Conservation (phyloP, 1,139 yeast species). For the Yamadazyma dendronema region DNA sequence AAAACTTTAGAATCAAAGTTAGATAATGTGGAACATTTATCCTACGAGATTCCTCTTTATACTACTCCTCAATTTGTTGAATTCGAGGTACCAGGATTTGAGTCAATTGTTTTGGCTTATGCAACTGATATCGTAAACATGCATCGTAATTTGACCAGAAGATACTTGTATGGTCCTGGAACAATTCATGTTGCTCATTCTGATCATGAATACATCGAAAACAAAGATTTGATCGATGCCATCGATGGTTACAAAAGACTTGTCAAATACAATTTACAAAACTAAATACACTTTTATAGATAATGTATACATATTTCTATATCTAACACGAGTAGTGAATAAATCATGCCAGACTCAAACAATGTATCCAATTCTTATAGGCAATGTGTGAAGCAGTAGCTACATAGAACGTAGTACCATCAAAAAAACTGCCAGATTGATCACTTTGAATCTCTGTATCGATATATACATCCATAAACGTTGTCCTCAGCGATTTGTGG, state of each 20-base stretch:
- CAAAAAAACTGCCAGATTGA: no score
- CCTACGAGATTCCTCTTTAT: slow-evolving; percentile 18
- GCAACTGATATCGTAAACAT: slow-evolving; percentile 66
- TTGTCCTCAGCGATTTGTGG: no score
- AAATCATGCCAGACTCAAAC: slow-evolving; percentile 53
- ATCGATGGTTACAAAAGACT: slow-evolving; percentile 57
- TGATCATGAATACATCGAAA: slow-evolving; percentile 55
- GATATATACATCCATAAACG: neutral
- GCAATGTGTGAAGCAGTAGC: slow-evolving; percentile 19
- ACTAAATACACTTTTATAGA: neutral
- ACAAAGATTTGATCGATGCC: slow-evolving; percentile 49
- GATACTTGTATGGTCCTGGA: slow-evolving; percentile 71
- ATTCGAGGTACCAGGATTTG: slow-evolving; percentile 63
- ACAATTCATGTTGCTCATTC: slow-evolving; percentile 65
- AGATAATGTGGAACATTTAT: slow-evolving; percentile 25
- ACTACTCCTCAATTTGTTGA: slow-evolving; percentile 50
- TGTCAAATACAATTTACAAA: slow-evolving; percentile 25
- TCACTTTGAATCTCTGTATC: no score
- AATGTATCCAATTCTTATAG: slow-evolving; percentile 34
- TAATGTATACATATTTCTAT: slow-evolving; percentile 53
- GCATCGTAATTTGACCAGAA: slow-evolving; percentile 29
- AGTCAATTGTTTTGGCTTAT: slow-evolving; percentile 53
- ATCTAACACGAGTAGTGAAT: slow-evolving; percentile 42
- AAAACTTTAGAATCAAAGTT: slow-evolving; percentile 35
- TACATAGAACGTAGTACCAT: slow-evolving; percentile 11